These are phyloP conservation scores for Turnera subulata DNA, from an alignment of 345 rosid species.

Conservation along the genomic window DNA sequence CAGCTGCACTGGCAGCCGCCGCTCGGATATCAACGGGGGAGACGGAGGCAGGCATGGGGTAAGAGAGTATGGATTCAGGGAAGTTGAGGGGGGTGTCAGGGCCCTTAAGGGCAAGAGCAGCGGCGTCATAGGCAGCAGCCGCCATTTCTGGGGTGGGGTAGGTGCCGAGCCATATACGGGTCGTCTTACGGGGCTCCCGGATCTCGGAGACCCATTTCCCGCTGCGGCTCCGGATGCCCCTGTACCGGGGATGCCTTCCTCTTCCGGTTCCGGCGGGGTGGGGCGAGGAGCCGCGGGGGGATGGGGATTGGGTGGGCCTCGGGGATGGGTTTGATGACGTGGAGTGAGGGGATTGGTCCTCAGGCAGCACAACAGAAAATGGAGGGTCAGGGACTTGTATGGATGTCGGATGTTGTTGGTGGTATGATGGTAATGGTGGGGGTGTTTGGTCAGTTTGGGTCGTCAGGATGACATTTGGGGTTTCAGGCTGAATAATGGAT, in stretches of 20 bases:
- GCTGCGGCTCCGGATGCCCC: conserved; percentile 61
- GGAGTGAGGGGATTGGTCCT: conserved; percentile 15
- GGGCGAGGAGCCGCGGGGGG: conserved; percentile 16
- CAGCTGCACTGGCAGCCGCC: conserved; percentile 57
- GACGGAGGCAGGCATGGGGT: conserved; percentile 43
- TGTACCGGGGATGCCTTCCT: conserved; percentile 40
- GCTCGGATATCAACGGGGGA: conserved; percentile 51
- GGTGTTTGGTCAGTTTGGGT: conserved; percentile 4
- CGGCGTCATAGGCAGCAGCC: conserved; percentile 73
- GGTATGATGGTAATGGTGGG: conserved; percentile 10
- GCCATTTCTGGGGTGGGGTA: conserved; percentile 75
- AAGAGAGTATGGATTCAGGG: conserved; percentile 42
- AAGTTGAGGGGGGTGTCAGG: conserved; percentile 50
- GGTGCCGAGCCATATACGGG: conserved; percentile 70
- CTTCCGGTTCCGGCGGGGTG: conserved; percentile 11
- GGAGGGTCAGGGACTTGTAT: conserved; percentile 15
- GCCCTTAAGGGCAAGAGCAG: conserved; percentile 70
- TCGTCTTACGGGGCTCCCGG: conserved; percentile 69
- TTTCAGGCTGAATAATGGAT: no score
- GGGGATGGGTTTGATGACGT: conserved; percentile 18
- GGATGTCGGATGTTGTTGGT: no score
- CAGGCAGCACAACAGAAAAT: neutral
- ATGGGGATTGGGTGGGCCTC: conserved; percentile 14
- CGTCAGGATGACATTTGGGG: no score
- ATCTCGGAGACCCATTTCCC: conserved; percentile 85